Conservation (phyloP, 2,329 filamentous ascomycete genomes). For the Chaetomium globosum region DNA sequence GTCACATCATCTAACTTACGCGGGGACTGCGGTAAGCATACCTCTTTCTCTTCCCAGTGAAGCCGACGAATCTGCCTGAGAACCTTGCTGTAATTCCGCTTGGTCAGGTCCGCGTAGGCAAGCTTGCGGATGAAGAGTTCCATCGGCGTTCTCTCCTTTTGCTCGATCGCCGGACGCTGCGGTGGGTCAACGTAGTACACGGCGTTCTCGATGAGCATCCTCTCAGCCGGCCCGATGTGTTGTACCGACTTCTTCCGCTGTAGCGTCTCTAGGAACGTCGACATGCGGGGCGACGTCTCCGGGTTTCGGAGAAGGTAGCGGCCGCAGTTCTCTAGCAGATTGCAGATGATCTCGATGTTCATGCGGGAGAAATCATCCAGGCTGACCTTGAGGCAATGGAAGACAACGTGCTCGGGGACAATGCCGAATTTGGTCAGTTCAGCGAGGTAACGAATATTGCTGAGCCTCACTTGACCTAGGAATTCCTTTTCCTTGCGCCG, state of each 20-base stretch:
- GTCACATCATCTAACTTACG: conserved; percentile 6
- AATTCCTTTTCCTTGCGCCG: conserved; percentile 98
- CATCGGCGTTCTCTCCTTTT: conserved; percentile 92
- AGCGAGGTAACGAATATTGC: conserved; percentile 95
- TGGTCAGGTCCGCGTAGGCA: conserved; percentile 90
- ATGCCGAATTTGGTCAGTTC: conserved; percentile 98
- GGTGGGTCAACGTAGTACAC: conserved; percentile 98
- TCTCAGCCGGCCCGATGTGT: conserved; percentile 91
- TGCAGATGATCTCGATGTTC: conserved; percentile 99
- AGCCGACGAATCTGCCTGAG: conserved; percentile 92
- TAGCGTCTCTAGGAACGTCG: conserved; percentile 88
- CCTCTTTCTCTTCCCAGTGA: conserved; percentile 94
- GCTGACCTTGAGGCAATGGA: conserved; percentile 97
- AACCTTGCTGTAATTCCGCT: conserved; percentile 89
- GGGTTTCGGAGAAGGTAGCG: conserved; percentile 90
- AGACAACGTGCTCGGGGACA: conserved; percentile 97
- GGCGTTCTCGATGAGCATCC: conserved; percentile 97
- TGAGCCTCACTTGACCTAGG: conserved; percentile 85
- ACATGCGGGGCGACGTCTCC: conserved; percentile 91
- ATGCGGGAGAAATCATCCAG: conserved; percentile 96
- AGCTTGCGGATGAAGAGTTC: conserved; percentile 92
- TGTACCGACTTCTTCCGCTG: conserved; percentile 95
- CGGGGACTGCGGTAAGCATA: conserved; percentile 40
- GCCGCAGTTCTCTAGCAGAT: conserved; percentile 93
- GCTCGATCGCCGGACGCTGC: conserved; percentile 87